Conservation (phyloP, 1,284 basidiomycete species). For the Boletus sp. region DNA sequence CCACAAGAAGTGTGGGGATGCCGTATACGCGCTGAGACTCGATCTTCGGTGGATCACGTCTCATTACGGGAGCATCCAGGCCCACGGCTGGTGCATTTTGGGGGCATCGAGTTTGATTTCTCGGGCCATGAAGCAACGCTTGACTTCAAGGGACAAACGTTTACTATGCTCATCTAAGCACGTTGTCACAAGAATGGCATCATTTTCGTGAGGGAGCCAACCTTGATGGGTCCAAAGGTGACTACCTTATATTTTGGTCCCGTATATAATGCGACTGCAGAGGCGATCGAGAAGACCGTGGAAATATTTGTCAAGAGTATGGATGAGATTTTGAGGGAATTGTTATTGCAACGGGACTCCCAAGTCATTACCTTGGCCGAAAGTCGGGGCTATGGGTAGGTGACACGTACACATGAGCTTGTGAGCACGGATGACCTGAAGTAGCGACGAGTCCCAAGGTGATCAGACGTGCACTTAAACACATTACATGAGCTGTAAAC, state of each 20-base stretch:
- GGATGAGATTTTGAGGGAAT: conserved; percentile 53
- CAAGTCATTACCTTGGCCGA: too few species aligned
- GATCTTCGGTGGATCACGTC: conserved; percentile 16
- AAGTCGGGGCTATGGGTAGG: too few species aligned
- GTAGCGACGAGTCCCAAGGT: too few species aligned
- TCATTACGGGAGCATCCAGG: conserved; percentile 1
- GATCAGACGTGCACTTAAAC: too few species aligned
- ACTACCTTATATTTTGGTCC: conserved; percentile 70
- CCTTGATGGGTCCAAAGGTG: conserved; percentile 66
- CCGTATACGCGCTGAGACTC: conserved; percentile 5
- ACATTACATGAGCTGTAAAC: too few species aligned
- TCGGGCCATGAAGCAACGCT: conserved; percentile 37
- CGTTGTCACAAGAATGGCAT: conserved; percentile 60
- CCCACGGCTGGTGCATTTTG: conserved; percentile 78
- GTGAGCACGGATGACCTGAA: too few species aligned
- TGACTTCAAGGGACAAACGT: conserved; percentile 50
- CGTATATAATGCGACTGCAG: conserved; percentile 67
- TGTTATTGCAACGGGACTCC: conserved; percentile 16
- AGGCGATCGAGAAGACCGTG: conserved; percentile 54
- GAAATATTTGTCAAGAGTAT: conserved; percentile 54
- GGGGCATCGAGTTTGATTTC: conserved; percentile 78
- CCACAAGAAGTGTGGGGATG: conserved; percentile 16
- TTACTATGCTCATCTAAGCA: conserved; percentile 63
- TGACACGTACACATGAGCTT: too few species aligned
- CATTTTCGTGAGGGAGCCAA: conserved; percentile 70